Evolutionary conservation across 371 early-diverging fungal genomes (phyloP).

Genomic region (Parasitella parasitica): DNA sequence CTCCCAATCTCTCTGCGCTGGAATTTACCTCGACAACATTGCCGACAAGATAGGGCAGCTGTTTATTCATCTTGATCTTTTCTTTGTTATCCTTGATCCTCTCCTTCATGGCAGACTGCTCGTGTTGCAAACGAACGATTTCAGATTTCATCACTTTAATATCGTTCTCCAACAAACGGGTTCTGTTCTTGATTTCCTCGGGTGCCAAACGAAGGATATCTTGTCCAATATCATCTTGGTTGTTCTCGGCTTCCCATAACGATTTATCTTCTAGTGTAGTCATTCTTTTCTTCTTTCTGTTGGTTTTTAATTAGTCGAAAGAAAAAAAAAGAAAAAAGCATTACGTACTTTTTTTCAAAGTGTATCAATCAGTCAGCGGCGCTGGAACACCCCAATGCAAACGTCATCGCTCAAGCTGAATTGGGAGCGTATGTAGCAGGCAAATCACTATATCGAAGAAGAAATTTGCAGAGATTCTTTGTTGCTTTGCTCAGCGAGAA

Average conservation of each 20-base stretch:
- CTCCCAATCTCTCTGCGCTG: too few species aligned
- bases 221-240: conserved; percentile 75
- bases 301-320: neutral
- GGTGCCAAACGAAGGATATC: conserved; percentile 87
- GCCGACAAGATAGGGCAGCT: conserved; percentile 98
- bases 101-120: conserved; percentile 86
- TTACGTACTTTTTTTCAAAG: neutral
- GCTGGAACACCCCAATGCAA: neutral
- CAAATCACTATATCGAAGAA: too few species aligned
- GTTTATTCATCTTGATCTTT: conserved; percentile 98
- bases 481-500: too few species aligned
- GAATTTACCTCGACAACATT: conserved; percentile 99
- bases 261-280: conserved; percentile 69
- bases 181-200: conserved; percentile 91
- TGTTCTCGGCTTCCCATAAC: conserved; percentile 58
- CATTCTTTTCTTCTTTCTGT: too few species aligned
- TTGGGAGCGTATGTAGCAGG: too few species aligned
- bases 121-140: conserved; percentile 82
- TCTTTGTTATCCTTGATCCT: conserved; percentile 98
- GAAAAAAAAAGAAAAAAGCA: neutral
- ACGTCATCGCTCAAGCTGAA: neutral
- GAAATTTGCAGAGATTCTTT: too few species aligned
- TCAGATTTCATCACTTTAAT: conserved; percentile 95
- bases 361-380: neutral
- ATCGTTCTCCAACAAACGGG: conserved; percentile 94